Conservation (phyloP, 2,329 filamentous ascomycete species). For the Colletotrichum noveboracense region DNA sequence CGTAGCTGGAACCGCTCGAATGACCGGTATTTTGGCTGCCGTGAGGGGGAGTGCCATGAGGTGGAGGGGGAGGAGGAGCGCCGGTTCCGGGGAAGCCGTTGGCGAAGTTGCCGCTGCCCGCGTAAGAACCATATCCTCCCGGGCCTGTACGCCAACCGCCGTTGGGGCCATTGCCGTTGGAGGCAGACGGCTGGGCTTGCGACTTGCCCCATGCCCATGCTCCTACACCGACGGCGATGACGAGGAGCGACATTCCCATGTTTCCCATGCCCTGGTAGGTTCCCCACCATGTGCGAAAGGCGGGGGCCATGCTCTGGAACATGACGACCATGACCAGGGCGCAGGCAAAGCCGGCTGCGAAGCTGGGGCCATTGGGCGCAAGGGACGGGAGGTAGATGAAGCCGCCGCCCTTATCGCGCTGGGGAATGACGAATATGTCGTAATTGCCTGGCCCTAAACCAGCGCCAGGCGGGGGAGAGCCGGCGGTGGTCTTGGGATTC, state of each 20-base stretch:
- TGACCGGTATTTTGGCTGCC: slow-evolving; percentile 17
- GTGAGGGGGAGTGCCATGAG: slow-evolving; percentile 22
- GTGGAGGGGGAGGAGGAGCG: slow-evolving; percentile 17
- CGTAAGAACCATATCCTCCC: slow-evolving; percentile 13
- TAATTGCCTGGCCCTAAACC: slow-evolving; percentile 89
- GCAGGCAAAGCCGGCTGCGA: slow-evolving; percentile 82
- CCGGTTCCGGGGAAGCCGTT: slow-evolving; percentile 14
- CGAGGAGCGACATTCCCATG: slow-evolving; percentile 73
- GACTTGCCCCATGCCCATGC: slow-evolving; percentile 66
- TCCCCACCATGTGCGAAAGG: slow-evolving; percentile 75
- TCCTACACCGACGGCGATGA: slow-evolving; percentile 75
- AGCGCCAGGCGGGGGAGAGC: slow-evolving; percentile 48
- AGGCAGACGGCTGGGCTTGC: slow-evolving; percentile 35
- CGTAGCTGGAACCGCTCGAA: slow-evolving; percentile 26
- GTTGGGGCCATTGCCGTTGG: slow-evolving; percentile 12
- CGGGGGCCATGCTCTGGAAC: slow-evolving; percentile 76
- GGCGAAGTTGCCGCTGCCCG: slow-evolving; percentile 18
- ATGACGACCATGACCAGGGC: slow-evolving; percentile 76
- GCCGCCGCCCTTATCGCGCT: slow-evolving; percentile 85
- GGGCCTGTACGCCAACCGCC: slow-evolving; percentile 8
- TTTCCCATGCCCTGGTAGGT: slow-evolving; percentile 75
- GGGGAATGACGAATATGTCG: slow-evolving; percentile 96
- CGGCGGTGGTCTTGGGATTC: slow-evolving; percentile 70
- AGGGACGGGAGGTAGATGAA: slow-evolving; percentile 95
- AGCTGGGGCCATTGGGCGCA: slow-evolving; percentile 86